These are phyloP conservation scores for Colletotrichum sp. DNA, from an alignment of 2,329 filamentous ascomycete species.

Conservation along the genomic window DNA sequence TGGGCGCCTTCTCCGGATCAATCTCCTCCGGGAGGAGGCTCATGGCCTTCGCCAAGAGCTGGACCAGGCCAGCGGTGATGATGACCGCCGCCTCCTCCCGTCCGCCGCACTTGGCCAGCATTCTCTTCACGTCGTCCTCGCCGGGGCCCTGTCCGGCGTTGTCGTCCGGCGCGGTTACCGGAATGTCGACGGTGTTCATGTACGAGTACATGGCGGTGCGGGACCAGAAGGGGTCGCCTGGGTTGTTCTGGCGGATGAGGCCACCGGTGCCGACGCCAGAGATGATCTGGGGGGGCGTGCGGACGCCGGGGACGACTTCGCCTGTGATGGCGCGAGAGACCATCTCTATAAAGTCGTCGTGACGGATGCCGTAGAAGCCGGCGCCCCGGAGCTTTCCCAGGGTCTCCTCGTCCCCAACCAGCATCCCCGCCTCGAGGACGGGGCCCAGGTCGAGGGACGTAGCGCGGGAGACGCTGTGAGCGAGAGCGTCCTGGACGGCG, in stretches of 20 bases:
- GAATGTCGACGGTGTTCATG: slow-evolving; percentile 54
- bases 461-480: slow-evolving; percentile 38
- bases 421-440: slow-evolving; percentile 59
- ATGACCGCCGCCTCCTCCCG: slow-evolving; percentile 36
- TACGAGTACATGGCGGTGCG: slow-evolving; percentile 53
- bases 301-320: slow-evolving; percentile 28
- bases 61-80: slow-evolving; percentile 39
- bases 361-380: slow-evolving; percentile 60
- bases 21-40: slow-evolving; percentile 50
- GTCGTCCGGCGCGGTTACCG: slow-evolving; percentile 29
- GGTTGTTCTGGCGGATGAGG: slow-evolving; percentile 55
- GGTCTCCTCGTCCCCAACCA: slow-evolving; percentile 52
- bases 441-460: slow-evolving; percentile 57
- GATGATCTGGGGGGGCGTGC: slow-evolving; percentile 52
- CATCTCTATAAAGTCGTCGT: slow-evolving; percentile 53
- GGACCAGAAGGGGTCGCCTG: slow-evolving; percentile 60
- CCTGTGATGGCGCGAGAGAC: slow-evolving; percentile 51
- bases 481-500: slow-evolving; percentile 54
- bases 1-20: slow-evolving; percentile 43
- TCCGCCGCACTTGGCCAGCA: slow-evolving; percentile 34
- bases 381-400: slow-evolving; percentile 53
- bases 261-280: slow-evolving; percentile 61
- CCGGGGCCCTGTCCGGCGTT: not conserved
- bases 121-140: slow-evolving; percentile 30
- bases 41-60: slow-evolving; percentile 49